Evolutionary conservation across 2,329 filamentous ascomycete genomes (phyloP), one percentile per base, ranked within the genome.

Genomic region (Dactylellina leptospora): DNA sequence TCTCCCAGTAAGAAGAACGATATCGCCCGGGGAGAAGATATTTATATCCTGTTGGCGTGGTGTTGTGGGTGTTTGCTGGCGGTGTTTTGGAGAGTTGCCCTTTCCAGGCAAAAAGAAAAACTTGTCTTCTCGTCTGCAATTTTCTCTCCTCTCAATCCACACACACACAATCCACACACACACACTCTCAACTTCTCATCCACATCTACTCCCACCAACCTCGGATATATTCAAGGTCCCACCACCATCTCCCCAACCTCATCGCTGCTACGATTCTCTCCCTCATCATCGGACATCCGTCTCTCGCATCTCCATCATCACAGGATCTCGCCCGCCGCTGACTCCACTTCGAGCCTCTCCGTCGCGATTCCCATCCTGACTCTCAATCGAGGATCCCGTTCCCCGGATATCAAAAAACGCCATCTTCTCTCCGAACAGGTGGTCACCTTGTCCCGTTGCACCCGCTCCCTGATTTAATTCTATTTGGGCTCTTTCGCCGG

Each of bases 401-500:
- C 61, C 61, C 61, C 61, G 61, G 61, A 66, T 66, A 66, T 66
- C 61, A 42, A 40, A 40, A 6, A 33, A 64, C 51, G 18, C 42
- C 28, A 25, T 23, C 16, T 38, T 5, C 25, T 28, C 23, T 22
- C 27, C 50, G 50, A 54, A 28, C 30, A 55, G 56, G 23, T 56
- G 42, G 60, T 48, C 42, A 22, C 30, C 48, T 56, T 28, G 4
- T 11, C 6, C 50, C 50, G 50, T 63, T 33, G 60, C 28, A 38
- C 38, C 22, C 33, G 16, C 23, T 20, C 27, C 30, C 4, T n/a
- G n/a, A n/a, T n/a, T n/a, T n/a, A n/a, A 16, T 23, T 53, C 47
- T 36, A 55, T 56, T 42, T 40, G 20, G 18, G 23, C 18, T 42
- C 50, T 36, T 13, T 47, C 48, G 50, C 28, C 22, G 30, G 28